These are phyloP conservation scores for Hamamelis virginiana DNA, from an alignment of 164 flowering plant species.

Conservation along the genomic window DNA sequence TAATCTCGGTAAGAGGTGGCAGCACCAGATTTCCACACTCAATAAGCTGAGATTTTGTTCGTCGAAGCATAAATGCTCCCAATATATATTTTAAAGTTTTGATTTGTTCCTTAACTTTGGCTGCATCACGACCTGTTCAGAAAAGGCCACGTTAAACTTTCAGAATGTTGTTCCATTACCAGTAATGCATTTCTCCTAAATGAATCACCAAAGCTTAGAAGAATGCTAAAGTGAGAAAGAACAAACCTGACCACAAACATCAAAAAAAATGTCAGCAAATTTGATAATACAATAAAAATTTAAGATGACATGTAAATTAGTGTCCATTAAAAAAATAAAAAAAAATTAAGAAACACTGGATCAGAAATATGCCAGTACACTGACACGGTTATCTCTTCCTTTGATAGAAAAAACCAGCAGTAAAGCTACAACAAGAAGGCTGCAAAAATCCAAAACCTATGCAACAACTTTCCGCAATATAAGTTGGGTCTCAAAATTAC, in stretches of 20 bases:
- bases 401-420: too few species aligned
- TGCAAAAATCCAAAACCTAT: too few species aligned
- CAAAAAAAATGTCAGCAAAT: neutral
- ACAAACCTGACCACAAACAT: neutral
- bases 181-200: neutral
- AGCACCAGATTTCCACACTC: slow-evolving; percentile 66
- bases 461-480: too few species aligned
- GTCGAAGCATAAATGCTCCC: slow-evolving; percentile 83
- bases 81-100: slow-evolving; percentile 56
- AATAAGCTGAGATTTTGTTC: slow-evolving; percentile 80
- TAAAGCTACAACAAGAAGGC: too few species aligned
- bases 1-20: slow-evolving; percentile 88
- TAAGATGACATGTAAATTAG: too few species aligned
- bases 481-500: too few species aligned
- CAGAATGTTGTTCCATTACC: slow-evolving; percentile 7
- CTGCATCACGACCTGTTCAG: slow-evolving; percentile 45
- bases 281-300: neutral
- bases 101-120: slow-evolving; percentile 39
- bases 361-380: too few species aligned
- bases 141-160: slow-evolving; percentile 12
- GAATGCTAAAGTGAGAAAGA: neutral
- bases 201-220: neutral
- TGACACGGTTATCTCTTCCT: too few species aligned
- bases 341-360: too few species aligned
- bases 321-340: too few species aligned